Evolutionary conservation across 2,329 filamentous ascomycete species (phyloP), one percentile per base, ranked within the genome.

Genomic region (Ophiocordyceps australis): DNA sequence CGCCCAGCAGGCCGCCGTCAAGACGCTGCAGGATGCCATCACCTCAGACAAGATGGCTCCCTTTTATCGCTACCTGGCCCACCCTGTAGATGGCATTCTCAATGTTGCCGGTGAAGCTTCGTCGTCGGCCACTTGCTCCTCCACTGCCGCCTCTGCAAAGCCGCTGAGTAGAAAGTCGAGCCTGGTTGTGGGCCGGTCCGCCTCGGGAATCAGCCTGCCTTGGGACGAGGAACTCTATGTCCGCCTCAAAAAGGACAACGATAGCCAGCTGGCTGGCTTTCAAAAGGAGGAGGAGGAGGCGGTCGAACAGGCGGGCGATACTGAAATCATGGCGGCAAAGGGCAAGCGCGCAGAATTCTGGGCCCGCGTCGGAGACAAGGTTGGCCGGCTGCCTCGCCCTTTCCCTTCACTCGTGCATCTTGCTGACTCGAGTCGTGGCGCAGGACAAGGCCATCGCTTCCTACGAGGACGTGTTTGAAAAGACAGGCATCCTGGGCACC

Each of bases 281-380:
- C 73, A 85, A 55, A 83, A 83, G 52, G 80, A 89, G 52, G 76
- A 86, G 50, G 86, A 93, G 33, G 85, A 98, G 47, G 89, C 89
- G 8, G 76, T 78, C 21, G 89, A 98, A 64, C 85, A 91, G 53
- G 86, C 86, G 32, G 89, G 89, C 28, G 89, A 98, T 44, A 94
- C 82, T 9, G 89, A 98, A 57, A 74, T 98, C 36, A 74, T 86
- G 55, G 80, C 82, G 29, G 89, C 85, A 37, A 73, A 79, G 53
- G 85, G 85, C 39, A 95, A 95, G 66, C 69, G 85, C 42, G 89
- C 89, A 32, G 89, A 98, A 52, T 91, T 93, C 52, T 94, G 81
- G 67, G 86, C 91, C 32, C 72, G 82, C 38, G 81, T 95, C 35
- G 86, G 85, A 39, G 89, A 98, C 58, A 95, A 95, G 75, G 83